These are phyloP conservation scores for Suillus ampliporus DNA, from an alignment of 768 basidiomycete species.

Conservation along the genomic window DNA sequence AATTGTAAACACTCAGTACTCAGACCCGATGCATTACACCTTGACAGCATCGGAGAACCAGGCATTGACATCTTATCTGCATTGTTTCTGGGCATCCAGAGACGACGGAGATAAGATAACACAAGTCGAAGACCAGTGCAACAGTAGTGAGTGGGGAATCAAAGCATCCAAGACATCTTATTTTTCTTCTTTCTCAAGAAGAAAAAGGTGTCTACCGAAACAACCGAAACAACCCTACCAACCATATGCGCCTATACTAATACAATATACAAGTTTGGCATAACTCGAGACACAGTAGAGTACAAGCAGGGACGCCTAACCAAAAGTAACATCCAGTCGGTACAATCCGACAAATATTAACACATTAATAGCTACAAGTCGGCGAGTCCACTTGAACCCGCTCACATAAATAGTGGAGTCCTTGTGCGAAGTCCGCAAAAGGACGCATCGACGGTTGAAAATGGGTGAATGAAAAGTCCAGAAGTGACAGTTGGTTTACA, in stretches of 20 bases:
- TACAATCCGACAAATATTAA: constrained; percentile 5
- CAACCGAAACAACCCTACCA: background rate
- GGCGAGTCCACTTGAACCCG: background rate
- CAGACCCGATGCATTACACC: background rate
- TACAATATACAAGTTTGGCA: constrained; percentile 11
- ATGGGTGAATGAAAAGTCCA: background rate
- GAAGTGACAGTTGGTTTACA: constrained; percentile 3
- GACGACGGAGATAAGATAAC: background rate
- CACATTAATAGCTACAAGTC: constrained; percentile 1
- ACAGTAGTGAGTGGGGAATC: constrained; percentile 1
- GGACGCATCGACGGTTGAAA: background rate
- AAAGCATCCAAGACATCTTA: background rate
- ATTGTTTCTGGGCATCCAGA: background rate
- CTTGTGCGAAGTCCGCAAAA: constrained; percentile 1
- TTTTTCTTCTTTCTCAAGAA: background rate
- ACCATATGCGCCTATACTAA: background rate
- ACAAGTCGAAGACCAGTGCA: background rate
- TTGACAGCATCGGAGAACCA: background rate
- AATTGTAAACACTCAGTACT: constrained; percentile 1
- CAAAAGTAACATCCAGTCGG: background rate
- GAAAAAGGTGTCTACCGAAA: background rate
- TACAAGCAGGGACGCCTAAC: constrained; percentile 1
- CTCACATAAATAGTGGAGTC: background rate
- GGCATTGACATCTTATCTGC: too few relatives aligned
- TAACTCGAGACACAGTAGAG: background rate